Percentiles rank a stretch among this genome's conserved stretches.
Evolutionary conservation across 768 basidiomycete species (phyloP).

Genomic region (Lyophyllum semitale): DNA sequence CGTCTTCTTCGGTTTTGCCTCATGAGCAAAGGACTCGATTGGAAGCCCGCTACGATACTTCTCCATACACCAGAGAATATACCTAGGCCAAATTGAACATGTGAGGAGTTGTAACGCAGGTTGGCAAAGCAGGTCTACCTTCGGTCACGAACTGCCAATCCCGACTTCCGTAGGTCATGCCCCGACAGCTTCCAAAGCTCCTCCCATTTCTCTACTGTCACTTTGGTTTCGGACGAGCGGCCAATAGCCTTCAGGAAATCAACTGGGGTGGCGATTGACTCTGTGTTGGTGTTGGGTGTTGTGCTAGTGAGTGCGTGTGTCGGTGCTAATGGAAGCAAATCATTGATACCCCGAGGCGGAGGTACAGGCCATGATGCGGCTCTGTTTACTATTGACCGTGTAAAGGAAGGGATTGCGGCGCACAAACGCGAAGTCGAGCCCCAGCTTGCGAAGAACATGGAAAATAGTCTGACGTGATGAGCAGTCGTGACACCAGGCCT

Average conservation of each 20-base stretch:
- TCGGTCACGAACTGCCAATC: constrained; percentile 67
- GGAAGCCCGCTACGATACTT: constrained; percentile 65
- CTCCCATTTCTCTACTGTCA: constrained; percentile 68
- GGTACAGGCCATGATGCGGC: constrained; percentile 35
- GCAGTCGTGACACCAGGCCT: not conserved
- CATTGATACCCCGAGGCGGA: constrained; percentile 31
- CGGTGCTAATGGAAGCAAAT: constrained; percentile 10
- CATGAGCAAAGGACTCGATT: constrained; percentile 64
- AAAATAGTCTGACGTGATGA: not conserved
- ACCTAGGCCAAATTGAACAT: constrained; percentile 43
- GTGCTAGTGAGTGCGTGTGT: constrained; percentile 11
- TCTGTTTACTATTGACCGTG: constrained; percentile 36
- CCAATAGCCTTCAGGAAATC: constrained; percentile 79
- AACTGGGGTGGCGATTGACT: constrained; percentile 52
- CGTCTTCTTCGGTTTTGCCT: constrained; percentile 70
- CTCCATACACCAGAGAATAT: constrained; percentile 84
- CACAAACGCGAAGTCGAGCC: constrained; percentile 23
- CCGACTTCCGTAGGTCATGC: constrained; percentile 60
- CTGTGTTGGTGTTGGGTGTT: constrained; percentile 30
- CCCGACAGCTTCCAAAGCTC: constrained; percentile 68
- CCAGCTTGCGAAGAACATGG: constrained; percentile 14
- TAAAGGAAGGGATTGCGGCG: constrained; percentile 24
- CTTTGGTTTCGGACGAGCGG: constrained; percentile 63
- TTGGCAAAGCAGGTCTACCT: constrained; percentile 45
- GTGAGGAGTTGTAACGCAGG: constrained; percentile 1